Evolutionary conservation across 495 filamentous ascomycete genomes (phyloP).

Genomic region (Hypomontagnella submonticulosa): DNA sequence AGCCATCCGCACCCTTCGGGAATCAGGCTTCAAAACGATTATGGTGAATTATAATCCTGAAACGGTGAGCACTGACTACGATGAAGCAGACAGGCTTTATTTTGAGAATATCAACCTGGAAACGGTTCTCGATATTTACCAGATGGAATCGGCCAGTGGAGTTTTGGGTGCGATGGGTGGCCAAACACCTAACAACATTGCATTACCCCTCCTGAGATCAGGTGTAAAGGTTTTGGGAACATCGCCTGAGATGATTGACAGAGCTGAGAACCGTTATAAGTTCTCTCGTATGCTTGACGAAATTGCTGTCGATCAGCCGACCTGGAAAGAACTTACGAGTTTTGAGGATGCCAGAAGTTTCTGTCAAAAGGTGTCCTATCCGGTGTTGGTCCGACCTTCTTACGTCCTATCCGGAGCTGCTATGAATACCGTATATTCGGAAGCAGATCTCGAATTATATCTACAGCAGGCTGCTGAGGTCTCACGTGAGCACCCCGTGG

Average conservation of each 20-base stretch:
- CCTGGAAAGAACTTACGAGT: slow-evolving; percentile 96
- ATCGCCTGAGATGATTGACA: slow-evolving; percentile 98
- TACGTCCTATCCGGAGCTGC: slow-evolving; percentile 97
- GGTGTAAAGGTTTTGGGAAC: slow-evolving; percentile 95
- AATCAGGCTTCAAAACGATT: slow-evolving; percentile 90
- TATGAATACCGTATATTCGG: slow-evolving; percentile 95
- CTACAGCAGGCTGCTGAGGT: slow-evolving; percentile 89
- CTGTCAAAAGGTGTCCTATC: slow-evolving; percentile 85
- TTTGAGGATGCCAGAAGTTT: slow-evolving; percentile 87
- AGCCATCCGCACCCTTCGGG: slow-evolving; percentile 90
- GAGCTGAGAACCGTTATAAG: slow-evolving; percentile 97
- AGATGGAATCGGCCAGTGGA: slow-evolving; percentile 85
- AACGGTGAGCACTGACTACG: slow-evolving; percentile 82
- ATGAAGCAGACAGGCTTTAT: slow-evolving; percentile 94
- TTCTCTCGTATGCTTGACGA: slow-evolving; percentile 97
- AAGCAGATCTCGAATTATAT: slow-evolving; percentile 87
- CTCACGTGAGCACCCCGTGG: slow-evolving; percentile 94
- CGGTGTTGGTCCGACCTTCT: slow-evolving; percentile 91
- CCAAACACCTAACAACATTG: slow-evolving; percentile 98
- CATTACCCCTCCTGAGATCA: slow-evolving; percentile 84
- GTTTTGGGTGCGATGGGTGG: slow-evolving; percentile 99
- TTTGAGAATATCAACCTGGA: slow-evolving; percentile 98
- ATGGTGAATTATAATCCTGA: slow-evolving; percentile 80
- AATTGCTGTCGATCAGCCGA: slow-evolving; percentile 96
- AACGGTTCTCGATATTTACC: slow-evolving; percentile 94